Evolutionary conservation across 2,329 filamentous ascomycete species (phyloP), one percentile per base, ranked within the genome.

Genomic region (Alternaria alternata): DNA sequence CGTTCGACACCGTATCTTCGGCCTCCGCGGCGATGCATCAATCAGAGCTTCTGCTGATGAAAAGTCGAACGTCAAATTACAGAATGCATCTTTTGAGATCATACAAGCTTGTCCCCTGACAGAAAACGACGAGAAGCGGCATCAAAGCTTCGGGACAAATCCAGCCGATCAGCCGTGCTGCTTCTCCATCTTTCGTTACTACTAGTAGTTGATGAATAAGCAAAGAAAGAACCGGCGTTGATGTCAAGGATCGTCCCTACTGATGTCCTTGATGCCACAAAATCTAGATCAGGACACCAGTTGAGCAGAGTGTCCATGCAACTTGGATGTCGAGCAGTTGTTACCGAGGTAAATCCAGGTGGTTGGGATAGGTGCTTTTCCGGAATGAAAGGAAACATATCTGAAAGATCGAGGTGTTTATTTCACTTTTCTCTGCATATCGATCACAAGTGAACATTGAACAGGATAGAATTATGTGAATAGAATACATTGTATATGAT

Each of bases 1-100:
- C 20, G 20, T 39, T 43, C 26, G 32, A 55, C 53, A 55, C 43
- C 43, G 43, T 34, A 9, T 38, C 18, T 49, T 48, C 43, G 43
- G 22, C 16, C 8, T 38, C 43, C 20, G 20, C 20, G 5, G 20
- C 20, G n/a, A 44, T 43, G 46, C 30, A 38, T 49, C 46, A 49
- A 38, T 49, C 30, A 38, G 46, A 38, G 20, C 32, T n/a, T 49
- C 30, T 26, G 22, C 36, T 24, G 20, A 49, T 7, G 46, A 38
- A 36, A 38, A 38, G 14, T 49, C 5, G 1, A 38, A 18, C 3
- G 36, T 12, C 8, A 14, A 8, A 18, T 49, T 49, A 11, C 46
- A 24, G 8, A 38, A 18, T 5, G 3, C n/a, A 11, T 38, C 18
- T 26, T 24, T 22, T 38, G 1, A 36, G 5, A 26, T 36, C 14